Evolutionary conservation across 192 early-diverging fungal species (phyloP).

Genomic region (Coemansia sp.): DNA sequence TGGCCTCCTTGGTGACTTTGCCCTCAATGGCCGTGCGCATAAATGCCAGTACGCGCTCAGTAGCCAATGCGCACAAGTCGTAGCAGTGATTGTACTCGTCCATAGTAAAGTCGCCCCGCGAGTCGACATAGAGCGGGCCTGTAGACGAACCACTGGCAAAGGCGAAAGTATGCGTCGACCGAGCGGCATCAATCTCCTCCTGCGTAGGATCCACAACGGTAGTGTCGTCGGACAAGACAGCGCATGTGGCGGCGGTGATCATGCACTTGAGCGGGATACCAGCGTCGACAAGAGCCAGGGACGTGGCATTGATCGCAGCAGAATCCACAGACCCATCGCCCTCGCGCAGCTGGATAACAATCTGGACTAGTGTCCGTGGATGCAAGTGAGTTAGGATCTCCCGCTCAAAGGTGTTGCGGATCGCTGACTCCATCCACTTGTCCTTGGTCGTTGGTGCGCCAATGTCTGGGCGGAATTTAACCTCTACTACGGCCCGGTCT

Average conservation of each 20-base stretch:
- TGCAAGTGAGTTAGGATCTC: constrained; percentile 77
- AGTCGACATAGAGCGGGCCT: constrained; percentile 65
- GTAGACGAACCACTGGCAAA: constrained; percentile 47
- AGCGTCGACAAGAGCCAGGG: constrained; percentile 87
- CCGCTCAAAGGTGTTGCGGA: constrained; percentile 77
- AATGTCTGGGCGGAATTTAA: constrained; percentile 71
- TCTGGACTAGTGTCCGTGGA: constrained; percentile 85
- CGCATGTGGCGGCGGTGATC: constrained; percentile 71
- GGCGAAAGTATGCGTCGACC: constrained; percentile 84
- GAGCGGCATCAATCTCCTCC: constrained; percentile 69
- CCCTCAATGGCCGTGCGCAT: constrained; percentile 67
- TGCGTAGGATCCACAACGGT: constrained; percentile 79
- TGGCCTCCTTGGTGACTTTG: constrained; percentile 42
- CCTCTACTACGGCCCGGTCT: constrained; percentile 84
- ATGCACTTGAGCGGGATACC: constrained; percentile 80
- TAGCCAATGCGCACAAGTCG: constrained; percentile 41
- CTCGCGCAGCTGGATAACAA: constrained; percentile 82
- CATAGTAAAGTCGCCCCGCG: constrained; percentile 72
- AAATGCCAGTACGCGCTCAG: constrained; percentile 60
- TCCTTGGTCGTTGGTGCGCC: constrained; percentile 72
- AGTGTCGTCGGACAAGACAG: constrained; percentile 61
- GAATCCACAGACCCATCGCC: constrained; percentile 85
- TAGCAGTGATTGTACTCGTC: constrained; percentile 55
- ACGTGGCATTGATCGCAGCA: constrained; percentile 80
- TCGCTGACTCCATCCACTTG: constrained; percentile 67